These are phyloP conservation scores for Sinapis alba DNA, from an alignment of 441 rosid species.

Conservation along the genomic window DNA sequence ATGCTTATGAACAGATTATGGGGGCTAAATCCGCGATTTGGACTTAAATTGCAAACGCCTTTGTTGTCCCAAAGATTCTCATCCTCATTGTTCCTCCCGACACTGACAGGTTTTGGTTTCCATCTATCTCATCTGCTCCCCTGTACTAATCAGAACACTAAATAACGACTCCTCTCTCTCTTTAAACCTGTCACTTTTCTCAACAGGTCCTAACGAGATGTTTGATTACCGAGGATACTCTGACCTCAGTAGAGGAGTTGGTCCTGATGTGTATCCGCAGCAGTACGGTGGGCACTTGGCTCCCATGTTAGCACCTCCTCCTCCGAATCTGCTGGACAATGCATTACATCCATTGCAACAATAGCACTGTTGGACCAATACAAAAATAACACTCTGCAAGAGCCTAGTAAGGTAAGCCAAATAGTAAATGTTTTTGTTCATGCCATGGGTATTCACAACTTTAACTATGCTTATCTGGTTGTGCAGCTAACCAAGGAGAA, in stretches of 20 bases:
- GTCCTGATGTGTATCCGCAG: constrained; percentile 38
- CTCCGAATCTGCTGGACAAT: constrained; percentile 43
- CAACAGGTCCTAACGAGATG: constrained; percentile 43
- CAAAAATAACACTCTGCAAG: too few relatives aligned
- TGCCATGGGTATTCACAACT: too few relatives aligned
- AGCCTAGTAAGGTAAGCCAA: too few relatives aligned
- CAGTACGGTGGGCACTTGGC: constrained; percentile 38
- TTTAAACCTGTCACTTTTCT: constrained; percentile 8
- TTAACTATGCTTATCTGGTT: too few relatives aligned
- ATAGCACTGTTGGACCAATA: too few relatives aligned
- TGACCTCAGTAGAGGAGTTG: constrained; percentile 28
- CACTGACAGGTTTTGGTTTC: constrained; percentile 64
- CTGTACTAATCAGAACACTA: constrained; percentile 11
- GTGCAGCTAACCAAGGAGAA: too few relatives aligned
- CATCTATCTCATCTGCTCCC: constrained; percentile 25
- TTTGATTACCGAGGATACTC: constrained; percentile 42
- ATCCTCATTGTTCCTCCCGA: constrained; percentile 89
- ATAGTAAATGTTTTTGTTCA: too few relatives aligned
- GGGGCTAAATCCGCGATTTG: constrained; percentile 98
- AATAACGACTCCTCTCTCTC: not conserved
- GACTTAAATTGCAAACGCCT: constrained; percentile 80
- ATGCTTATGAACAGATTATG: constrained; percentile 62
- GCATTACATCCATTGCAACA: constrained; percentile 57
- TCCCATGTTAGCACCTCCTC: constrained; percentile 41
- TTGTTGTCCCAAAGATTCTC: constrained; percentile 81